Evolutionary conservation across 2,329 filamentous ascomycete species (phyloP), one percentile per base, ranked within the genome.

Genomic region (Biscogniauxia marginata): DNA sequence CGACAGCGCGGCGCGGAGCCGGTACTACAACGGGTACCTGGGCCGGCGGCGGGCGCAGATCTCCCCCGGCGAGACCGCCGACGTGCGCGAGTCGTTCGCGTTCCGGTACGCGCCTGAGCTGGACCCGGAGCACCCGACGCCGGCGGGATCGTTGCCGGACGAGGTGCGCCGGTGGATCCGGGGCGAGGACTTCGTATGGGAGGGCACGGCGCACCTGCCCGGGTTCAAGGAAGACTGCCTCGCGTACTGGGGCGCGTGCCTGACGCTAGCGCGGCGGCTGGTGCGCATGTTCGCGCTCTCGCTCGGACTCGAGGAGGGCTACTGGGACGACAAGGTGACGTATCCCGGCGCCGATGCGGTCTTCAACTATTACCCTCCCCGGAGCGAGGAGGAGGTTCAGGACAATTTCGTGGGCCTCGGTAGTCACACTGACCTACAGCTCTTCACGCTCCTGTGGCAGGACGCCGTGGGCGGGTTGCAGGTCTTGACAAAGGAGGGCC

Each of bases 201-300:
- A 79, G 45, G 74, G 72, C 11, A 83, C 80, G 1, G 63, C 67
- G 1, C 76, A 82, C 56, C 57, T 82, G 0, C 77, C 78, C 9
- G 65, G 67, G 5, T 83, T 85, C 69, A 79, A 79, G 59, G 60
- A 74, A 0, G 75, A 77, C 16, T 69, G 77, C 2, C 62, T 82
- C 7, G 61, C 62, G 1, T 83, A 84, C 63, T 84, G 79, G 73
- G 65, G 70, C 19, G 68, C 73, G 6, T 80, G 79, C 39, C 71
- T 86, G 9, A 71, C 61, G 0, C 72, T 86, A 1, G 78, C 82
- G 0, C 74, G 84, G 20, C 75, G 73, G 34, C 66, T 86, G 25
- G 76, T 82, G 2, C 72, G 74, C 4, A 70, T 77, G 6, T 84
- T 87, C 62, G 83, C 84, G 0, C 71, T 87, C 2, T 78, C 78